Conservation (phyloP, 257 asterid species). For the Solanum commersonii region DNA sequence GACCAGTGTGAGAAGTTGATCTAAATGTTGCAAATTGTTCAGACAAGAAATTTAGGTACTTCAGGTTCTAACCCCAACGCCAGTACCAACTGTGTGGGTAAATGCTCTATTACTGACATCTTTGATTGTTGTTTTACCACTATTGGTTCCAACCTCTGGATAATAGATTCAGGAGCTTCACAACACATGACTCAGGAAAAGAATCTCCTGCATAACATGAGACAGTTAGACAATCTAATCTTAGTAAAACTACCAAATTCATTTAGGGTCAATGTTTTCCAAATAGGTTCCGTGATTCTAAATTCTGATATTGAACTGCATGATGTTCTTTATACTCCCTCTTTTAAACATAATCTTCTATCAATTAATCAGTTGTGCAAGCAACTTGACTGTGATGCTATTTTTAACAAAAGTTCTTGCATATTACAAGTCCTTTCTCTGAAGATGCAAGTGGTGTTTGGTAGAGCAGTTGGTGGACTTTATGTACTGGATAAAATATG, state of each 20-base stretch:
- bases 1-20: not conserved
- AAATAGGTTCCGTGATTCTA: not conserved
- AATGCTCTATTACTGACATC: not conserved
- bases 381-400: not conserved
- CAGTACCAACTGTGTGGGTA: not conserved
- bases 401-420: not conserved
- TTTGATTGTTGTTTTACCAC: not conserved
- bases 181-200: not conserved
- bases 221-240: not conserved
- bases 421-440: not conserved
- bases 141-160: too few species aligned
- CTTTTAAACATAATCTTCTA: not conserved
- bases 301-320: not conserved
- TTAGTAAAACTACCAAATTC: not conserved
- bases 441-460: not conserved
- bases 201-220: not conserved
- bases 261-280: not conserved
- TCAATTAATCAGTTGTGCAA: not conserved
- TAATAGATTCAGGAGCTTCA: too few species aligned
- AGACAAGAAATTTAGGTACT: not conserved
- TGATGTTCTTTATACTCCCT: not conserved
- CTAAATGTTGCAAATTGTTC: not conserved
- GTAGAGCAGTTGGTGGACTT: not conserved
- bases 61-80: not conserved
- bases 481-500: not conserved